Evolutionary conservation across 1,284 basidiomycete species (phyloP).

Genomic region (Ceratobasidium sp.): DNA sequence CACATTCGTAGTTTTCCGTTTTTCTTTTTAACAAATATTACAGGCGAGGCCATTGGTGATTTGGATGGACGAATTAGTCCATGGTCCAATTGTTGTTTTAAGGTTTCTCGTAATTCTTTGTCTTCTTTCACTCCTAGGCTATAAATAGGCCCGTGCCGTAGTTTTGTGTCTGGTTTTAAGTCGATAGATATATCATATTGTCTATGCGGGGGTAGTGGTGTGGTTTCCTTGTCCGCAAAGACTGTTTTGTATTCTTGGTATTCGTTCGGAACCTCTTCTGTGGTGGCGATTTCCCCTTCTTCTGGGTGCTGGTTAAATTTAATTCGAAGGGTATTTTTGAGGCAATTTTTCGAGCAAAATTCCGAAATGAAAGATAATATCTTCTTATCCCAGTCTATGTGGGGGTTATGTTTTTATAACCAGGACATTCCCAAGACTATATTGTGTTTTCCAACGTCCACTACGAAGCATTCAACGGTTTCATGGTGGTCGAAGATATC

Average conservation of each 20-base stretch:
- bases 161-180: background rate
- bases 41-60: slow-evolving; percentile 55
- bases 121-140: slow-evolving; percentile 23
- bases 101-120: background rate
- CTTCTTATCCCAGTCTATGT: slow-evolving; percentile 41
- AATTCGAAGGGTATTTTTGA: background rate
- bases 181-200: slow-evolving; percentile 45
- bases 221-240: slow-evolving; percentile 40
- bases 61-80: slow-evolving; percentile 52
- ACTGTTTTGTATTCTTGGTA: slow-evolving; percentile 42
- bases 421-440: slow-evolving; percentile 44
- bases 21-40: slow-evolving; percentile 63
- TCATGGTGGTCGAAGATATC: background rate
- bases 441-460: slow-evolving; percentile 21
- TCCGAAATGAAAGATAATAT: background rate
- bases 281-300: no score
- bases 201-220: slow-evolving; percentile 42
- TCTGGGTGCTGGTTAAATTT: no score
- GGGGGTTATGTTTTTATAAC: slow-evolving; percentile 42
- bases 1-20: slow-evolving; percentile 56
- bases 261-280: background rate
- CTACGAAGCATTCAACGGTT: background rate
- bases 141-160: no score
- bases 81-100: slow-evolving; percentile 32
- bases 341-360: background rate